A percentile compares a stretch with the other conserved stretches of the same genome.
phyloP scores from a whole-genome alignment of 2,329 filamentous ascomycete species.

The Berkeleyomyces basicola region DNA sequence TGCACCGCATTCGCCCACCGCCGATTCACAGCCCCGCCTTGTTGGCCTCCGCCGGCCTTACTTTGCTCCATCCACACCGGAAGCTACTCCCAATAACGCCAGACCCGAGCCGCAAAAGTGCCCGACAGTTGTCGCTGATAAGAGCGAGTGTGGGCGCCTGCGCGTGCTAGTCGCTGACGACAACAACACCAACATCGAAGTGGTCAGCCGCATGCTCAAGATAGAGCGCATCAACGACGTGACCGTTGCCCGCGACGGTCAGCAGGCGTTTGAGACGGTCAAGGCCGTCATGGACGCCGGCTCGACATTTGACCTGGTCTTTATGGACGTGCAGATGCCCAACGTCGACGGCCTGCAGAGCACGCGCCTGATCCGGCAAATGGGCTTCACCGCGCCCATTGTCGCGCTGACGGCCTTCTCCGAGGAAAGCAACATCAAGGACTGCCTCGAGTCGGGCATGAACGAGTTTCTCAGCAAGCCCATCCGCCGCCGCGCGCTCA shows the following conservation, averaged over 20 bases:
- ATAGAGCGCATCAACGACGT: constrained; percentile 73
- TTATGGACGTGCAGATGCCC: constrained; percentile 95
- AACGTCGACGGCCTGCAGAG: constrained; percentile 81
- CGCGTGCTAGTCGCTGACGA: constrained; percentile 73
- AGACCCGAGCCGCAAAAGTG: neutral
- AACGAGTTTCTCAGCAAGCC: constrained; percentile 67
- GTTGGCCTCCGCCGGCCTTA: constrained; percentile 73
- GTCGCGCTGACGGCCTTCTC: constrained; percentile 82
- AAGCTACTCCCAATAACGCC: constrained; percentile 14
- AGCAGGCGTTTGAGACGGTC: constrained; percentile 76
- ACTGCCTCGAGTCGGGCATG: constrained; percentile 82
- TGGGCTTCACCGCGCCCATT: constrained; percentile 77
- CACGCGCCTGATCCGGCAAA: constrained; percentile 66
- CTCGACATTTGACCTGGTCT: constrained; percentile 67
- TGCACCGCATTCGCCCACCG: constrained; percentile 28
- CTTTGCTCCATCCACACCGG: constrained; percentile 34
- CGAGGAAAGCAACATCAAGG: constrained; percentile 75
- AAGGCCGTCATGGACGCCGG: constrained; percentile 63
- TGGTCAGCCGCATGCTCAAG: constrained; percentile 48
- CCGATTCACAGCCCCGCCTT: constrained; percentile 57
- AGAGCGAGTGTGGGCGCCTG: constrained; percentile 43
- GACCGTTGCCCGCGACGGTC: constrained; percentile 69
- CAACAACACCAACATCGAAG: constrained; percentile 41
- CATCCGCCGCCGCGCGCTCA: constrained; percentile 68
- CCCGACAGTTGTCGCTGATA: constrained; percentile 35